Percentiles rank a stretch among this genome's conserved stretches.
phyloP scores from a whole-genome alignment of 805 yeast species.

The Pichia sporocuriosa region DNA sequence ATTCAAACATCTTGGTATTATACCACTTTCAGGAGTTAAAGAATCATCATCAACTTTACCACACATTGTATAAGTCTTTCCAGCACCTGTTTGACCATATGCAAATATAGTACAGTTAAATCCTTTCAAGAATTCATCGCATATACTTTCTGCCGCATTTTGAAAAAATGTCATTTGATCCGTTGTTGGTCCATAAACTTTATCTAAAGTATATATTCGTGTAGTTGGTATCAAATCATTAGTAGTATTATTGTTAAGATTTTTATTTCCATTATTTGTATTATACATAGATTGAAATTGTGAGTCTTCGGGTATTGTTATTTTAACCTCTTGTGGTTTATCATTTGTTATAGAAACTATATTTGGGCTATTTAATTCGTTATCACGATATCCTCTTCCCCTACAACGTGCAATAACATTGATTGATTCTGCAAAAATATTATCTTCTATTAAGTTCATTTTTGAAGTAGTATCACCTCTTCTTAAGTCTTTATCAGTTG shows the following conservation, averaged over 20 bases:
- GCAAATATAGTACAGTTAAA: conserved; percentile 51
- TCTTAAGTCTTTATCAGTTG: neutral
- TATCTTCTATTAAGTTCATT: neutral
- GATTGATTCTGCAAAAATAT: conserved; percentile 7
- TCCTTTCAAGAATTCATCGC: conserved; percentile 44
- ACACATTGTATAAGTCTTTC: conserved; percentile 56
- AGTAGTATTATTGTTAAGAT: neutral
- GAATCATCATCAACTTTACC: conserved; percentile 33
- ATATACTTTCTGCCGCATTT: conserved; percentile 41
- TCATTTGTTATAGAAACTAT: conserved; percentile 42
- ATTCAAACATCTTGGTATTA: conserved; percentile 43
- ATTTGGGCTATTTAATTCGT: conserved; percentile 38
- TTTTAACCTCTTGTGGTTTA: conserved; percentile 10
- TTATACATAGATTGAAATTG: neutral
- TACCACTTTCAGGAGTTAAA: conserved; percentile 34
- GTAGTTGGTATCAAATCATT: conserved; percentile 2
- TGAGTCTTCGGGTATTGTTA: conserved; percentile 7
- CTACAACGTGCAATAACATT: conserved; percentile 32
- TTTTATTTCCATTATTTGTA: neutral
- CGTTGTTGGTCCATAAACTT: conserved; percentile 47
- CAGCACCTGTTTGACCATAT: conserved; percentile 59
- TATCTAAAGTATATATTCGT: conserved; percentile 47
- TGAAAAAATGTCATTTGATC: conserved; percentile 42
- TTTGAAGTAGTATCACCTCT: neutral
- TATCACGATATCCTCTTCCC: conserved; percentile 40